Conservation (phyloP, 140 eudicot genomes). For the Oenanthe javanica region DNA sequence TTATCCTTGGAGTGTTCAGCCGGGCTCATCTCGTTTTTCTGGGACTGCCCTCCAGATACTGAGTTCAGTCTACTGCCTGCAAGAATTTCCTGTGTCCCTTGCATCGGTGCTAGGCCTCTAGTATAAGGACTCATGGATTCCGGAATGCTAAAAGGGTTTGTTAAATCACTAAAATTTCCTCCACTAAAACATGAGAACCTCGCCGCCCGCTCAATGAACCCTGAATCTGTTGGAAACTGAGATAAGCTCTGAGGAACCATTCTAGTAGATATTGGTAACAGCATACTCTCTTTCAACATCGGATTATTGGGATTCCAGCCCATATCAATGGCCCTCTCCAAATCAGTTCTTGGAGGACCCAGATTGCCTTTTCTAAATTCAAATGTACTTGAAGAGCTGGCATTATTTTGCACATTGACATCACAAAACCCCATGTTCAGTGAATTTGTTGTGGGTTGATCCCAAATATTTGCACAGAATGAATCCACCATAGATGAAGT, state of each 20-base stretch:
- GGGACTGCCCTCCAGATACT: slow-evolving; percentile 27
- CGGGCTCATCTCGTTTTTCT: slow-evolving; percentile 22
- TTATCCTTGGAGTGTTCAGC: slow-evolving; percentile 38
- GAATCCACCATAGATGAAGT: slow-evolving; percentile 50
- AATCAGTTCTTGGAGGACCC: slow-evolving; percentile 22
- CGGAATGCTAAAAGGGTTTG: slow-evolving; percentile 46
- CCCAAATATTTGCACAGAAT: slow-evolving; percentile 57
- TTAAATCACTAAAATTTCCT: slow-evolving; percentile 54
- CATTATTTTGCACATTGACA: slow-evolving; percentile 45
- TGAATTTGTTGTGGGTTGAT: slow-evolving; percentile 33
- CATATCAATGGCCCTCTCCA: slow-evolving; percentile 26
- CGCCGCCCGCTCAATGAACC: slow-evolving; percentile 85
- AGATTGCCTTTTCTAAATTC: slow-evolving; percentile 32
- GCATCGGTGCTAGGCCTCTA: slow-evolving; percentile 36
- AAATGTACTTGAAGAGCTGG: slow-evolving; percentile 33
- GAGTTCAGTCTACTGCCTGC: slow-evolving; percentile 35
- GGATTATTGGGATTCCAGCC: slow-evolving; percentile 45
- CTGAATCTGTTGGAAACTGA: slow-evolving; percentile 80
- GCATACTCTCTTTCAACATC: slow-evolving; percentile 43
- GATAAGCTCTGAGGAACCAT: slow-evolving; percentile 54
- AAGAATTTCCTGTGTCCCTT: slow-evolving; percentile 47
- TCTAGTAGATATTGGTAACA: slow-evolving; percentile 42
- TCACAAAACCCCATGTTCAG: slow-evolving; percentile 48
- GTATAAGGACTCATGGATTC: slow-evolving; percentile 38
- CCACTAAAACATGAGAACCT: slow-evolving; percentile 74